These are phyloP conservation scores for Tolypocladium nubicola DNA, from an alignment of 2,329 filamentous ascomycete genomes.

Conservation along the genomic window DNA sequence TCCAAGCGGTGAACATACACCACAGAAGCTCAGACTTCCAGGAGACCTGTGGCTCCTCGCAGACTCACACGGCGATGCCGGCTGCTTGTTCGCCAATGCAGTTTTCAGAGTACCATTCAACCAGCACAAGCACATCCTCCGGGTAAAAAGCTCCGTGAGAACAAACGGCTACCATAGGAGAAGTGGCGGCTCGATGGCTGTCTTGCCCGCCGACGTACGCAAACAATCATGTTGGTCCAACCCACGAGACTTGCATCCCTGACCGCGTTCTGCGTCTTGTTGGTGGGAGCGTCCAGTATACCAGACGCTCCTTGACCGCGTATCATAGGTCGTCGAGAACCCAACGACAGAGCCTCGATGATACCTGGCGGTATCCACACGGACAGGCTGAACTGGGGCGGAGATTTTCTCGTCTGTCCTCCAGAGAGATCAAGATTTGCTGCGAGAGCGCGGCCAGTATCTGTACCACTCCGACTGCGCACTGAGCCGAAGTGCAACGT, in stretches of 20 bases:
- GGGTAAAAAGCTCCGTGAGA: not conserved
- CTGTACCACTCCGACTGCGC: constrained; percentile 2
- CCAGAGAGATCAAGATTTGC: not conserved
- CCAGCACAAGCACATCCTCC: not conserved
- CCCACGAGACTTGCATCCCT: not conserved
- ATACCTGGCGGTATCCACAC: too few relatives aligned
- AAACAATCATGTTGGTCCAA: too few relatives aligned
- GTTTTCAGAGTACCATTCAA: too few relatives aligned
- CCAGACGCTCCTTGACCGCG: not conserved
- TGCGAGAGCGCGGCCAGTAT: not conserved
- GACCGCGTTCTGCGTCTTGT: not conserved
- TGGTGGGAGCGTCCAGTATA: too few relatives aligned
- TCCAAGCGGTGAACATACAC: not conserved
- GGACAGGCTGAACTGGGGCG: not conserved
- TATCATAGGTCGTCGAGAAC: not conserved
- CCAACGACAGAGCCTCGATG: not conserved
- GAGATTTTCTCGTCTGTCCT: not conserved
- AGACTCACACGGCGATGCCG: not conserved
- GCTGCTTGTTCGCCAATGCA: not conserved
- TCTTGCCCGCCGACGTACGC: not conserved
- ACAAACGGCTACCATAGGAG: not conserved
- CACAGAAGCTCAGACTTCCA: not conserved
- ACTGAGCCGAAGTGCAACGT: constrained; percentile 5
- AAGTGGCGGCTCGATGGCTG: not conserved
- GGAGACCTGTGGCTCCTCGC: not conserved